Base-by-base conservation (phyloP, 495 filamentous ascomycete genomes). In the Tuber aestivum region DNA sequence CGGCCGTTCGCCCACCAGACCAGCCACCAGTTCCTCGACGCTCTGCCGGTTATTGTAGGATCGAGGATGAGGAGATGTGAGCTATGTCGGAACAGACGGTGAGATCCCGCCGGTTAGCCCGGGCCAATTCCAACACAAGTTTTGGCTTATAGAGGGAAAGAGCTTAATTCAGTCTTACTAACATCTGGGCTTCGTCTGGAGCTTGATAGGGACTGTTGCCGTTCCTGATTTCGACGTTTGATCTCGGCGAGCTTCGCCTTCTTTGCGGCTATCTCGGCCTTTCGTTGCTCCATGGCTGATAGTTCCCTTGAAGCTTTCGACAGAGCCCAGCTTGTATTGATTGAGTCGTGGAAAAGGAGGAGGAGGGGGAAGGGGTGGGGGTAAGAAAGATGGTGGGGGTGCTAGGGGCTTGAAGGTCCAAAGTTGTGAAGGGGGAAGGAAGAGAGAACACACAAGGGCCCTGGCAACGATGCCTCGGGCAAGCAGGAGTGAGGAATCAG, bases 201-300 rank as follows among this genome's bases (percentile, higher is more conserved):
- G 40, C 71, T 77, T 50, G 80, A 79, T n/a, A 76, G 70, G 32
- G 78, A 79, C 38, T 78, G 74, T 41, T 82, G 80, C 65, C 78
- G 81, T 48, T 82, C 81, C 48, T 72, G 75, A 74, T 83, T 89
- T 83, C 97, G 94, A 74, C 93, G 89, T 85, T 97, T 97, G 78
- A 99, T 88, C 87, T 98, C 96, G 41, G 91, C 94, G 79, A 99
- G 93, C 87, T 92, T 97, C 42, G 94, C 94, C 86, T 91, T 91
- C 85, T 98, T 99, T 77, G 92, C 93, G 69, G 93, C 86, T 81
- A 99, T 96, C 86, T 98, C 95, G 86, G 95, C 94, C 85, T 91
- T 91, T 77, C 94, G 91, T 86, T 93, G 90, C 86, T 94, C 92
- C 88, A 94, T 92, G 68, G 82, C 87, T 65, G 32, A 65, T 65